phyloP scores from a whole-genome alignment of 495 filamentous ascomycete genomes.

The Penicillium robsamsonii region DNA sequence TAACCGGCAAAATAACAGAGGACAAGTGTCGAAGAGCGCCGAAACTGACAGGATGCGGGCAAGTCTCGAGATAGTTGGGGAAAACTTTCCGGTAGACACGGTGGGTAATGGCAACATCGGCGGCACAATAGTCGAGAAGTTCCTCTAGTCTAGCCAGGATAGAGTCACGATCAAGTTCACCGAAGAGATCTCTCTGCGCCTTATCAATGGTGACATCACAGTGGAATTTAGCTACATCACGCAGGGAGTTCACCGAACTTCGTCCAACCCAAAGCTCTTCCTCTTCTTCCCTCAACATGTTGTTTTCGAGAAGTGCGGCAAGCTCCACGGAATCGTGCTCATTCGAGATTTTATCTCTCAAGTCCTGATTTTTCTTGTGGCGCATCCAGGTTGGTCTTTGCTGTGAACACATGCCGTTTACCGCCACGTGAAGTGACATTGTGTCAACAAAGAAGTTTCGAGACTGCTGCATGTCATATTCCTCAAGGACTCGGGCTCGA shows the following conservation, averaged over 20 bases:
- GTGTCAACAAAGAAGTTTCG: slow-evolving; percentile 91
- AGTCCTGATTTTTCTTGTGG: slow-evolving; percentile 81
- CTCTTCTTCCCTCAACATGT: slow-evolving; percentile 69
- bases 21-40: slow-evolving; percentile 89
- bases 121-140: slow-evolving; percentile 91
- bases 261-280: slow-evolving; percentile 94
- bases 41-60: slow-evolving; percentile 97
- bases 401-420: slow-evolving; percentile 98
- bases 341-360: slow-evolving; percentile 74
- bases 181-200: slow-evolving; percentile 80
- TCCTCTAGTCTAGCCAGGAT: slow-evolving; percentile 70
- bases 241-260: slow-evolving; percentile 91
- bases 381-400: slow-evolving; percentile 97
- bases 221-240: slow-evolving; percentile 96
- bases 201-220: slow-evolving; percentile 92
- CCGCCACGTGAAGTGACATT: slow-evolving; percentile 96
- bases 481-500: slow-evolving; percentile 80
- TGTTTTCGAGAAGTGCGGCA: slow-evolving; percentile 64
- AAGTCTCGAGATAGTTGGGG: slow-evolving; percentile 79
- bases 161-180: slow-evolving; percentile 69
- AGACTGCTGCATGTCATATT: slow-evolving; percentile 80
- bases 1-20: slow-evolving; percentile 85
- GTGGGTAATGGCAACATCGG: slow-evolving; percentile 90
- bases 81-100: slow-evolving; percentile 90
- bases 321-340: slow-evolving; percentile 70